These are phyloP conservation scores for Ustilago curta DNA, from an alignment of 1,284 basidiomycete species.

Conservation along the genomic window DNA sequence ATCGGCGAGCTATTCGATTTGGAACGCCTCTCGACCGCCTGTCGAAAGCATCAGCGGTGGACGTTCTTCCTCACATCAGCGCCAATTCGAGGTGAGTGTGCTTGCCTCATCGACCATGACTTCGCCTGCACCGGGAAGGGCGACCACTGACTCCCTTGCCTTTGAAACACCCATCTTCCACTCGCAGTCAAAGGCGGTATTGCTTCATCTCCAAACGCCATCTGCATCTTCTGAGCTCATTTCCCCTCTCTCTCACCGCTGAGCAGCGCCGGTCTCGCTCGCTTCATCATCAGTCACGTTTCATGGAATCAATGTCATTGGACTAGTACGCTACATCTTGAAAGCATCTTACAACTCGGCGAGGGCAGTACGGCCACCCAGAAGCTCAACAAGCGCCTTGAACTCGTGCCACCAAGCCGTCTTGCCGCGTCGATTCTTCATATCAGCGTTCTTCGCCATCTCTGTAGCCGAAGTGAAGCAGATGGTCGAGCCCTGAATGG, in stretches of 20 bases:
- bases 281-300: neutral
- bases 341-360: conserved; percentile 27
- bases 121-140: too few relatives aligned
- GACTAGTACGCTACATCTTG: neutral
- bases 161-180: neutral
- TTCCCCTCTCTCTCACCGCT: neutral
- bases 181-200: conserved; percentile 48
- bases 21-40: conserved; percentile 33
- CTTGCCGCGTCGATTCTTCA: conserved; percentile 87
- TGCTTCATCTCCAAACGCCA: conserved; percentile 44
- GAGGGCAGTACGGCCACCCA: conserved; percentile 55
- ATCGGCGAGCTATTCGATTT: conserved; percentile 51
- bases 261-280: neutral
- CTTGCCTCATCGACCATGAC: neutral
- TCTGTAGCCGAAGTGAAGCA: conserved; percentile 85
- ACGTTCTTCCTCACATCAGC: conserved; percentile 52
- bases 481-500: conserved; percentile 83
- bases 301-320: neutral
- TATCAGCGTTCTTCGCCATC: conserved; percentile 87
- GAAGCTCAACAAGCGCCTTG: conserved; percentile 60
- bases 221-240: conserved; percentile 39
- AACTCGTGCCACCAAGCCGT: conserved; percentile 80
- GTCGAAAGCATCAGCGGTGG: conserved; percentile 42
- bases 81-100: conserved; percentile 34
- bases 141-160: neutral